These are phyloP conservation scores for Neurospora sp. DNA, from an alignment of 2,329 filamentous ascomycete genomes.

Conservation along the genomic window DNA sequence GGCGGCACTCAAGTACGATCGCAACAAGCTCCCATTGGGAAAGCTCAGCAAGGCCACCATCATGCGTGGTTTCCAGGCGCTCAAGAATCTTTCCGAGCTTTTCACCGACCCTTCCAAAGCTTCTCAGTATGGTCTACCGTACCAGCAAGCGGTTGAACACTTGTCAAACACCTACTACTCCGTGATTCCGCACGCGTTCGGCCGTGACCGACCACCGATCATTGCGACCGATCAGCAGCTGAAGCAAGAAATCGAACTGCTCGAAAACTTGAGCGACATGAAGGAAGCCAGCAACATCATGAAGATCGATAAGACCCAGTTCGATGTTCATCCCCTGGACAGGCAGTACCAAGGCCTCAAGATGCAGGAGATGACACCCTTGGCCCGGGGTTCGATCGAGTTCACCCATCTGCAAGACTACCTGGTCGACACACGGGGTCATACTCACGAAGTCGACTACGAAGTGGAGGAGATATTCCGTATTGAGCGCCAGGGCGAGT, in stretches of 20 bases:
- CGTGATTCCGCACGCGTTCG: conserved; percentile 73
- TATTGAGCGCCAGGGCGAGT: conserved; percentile 66
- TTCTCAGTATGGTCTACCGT: conserved; percentile 28
- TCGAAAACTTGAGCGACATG: conserved; percentile 78
- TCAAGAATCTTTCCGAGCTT: conserved; percentile 65
- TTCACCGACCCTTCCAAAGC: conserved; percentile 46
- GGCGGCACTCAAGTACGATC: conserved; percentile 59
- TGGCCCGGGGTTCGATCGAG: conserved; percentile 50
- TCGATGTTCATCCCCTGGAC: conserved; percentile 56
- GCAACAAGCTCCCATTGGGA: conserved; percentile 69
- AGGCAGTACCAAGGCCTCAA: conserved; percentile 61
- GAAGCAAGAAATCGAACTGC: conserved; percentile 67
- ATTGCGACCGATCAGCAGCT: conserved; percentile 48
- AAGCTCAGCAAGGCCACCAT: conserved; percentile 77
- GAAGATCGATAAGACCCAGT: conserved; percentile 47
- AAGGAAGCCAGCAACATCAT: conserved; percentile 71
- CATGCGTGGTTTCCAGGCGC: conserved; percentile 60
- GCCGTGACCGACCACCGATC: conserved; percentile 61
- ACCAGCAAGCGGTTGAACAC: conserved; percentile 40
- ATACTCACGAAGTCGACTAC: conserved; percentile 54
- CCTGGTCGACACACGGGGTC: conserved; percentile 54
- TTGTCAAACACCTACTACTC: conserved; percentile 75
- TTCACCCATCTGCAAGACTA: conserved; percentile 58
- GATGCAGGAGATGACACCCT: conserved; percentile 65
- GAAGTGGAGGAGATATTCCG: conserved; percentile 69